Evolutionary conservation across 768 basidiomycete genomes (phyloP).

Genomic region (Rhizopogon sp.): DNA sequence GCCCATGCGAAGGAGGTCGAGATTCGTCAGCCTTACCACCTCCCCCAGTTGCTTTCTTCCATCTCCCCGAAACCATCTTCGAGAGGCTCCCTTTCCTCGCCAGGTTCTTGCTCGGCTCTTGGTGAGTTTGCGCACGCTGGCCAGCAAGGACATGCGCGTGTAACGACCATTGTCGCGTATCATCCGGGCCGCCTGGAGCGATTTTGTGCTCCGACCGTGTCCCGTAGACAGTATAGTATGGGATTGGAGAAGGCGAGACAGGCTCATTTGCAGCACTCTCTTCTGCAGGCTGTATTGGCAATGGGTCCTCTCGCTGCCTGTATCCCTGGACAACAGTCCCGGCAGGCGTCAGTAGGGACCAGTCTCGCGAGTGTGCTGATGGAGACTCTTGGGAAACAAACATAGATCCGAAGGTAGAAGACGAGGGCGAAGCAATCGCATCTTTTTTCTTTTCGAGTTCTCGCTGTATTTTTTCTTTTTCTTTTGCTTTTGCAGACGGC

Average conservation of each 20-base stretch:
- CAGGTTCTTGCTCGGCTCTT: constrained; percentile 4
- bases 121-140: not conserved
- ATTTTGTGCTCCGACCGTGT: constrained; percentile 38
- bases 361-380: not conserved
- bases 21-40: constrained; percentile 17
- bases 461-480: not conserved
- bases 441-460: not conserved
- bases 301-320: constrained; percentile 26
- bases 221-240: constrained; percentile 58
- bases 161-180: constrained; percentile 15
- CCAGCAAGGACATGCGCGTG: constrained; percentile 3
- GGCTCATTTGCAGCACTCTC: constrained; percentile 18
- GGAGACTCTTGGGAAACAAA: not conserved
- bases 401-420: not conserved
- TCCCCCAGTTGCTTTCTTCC: constrained; percentile 20
- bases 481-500: constrained; percentile 21
- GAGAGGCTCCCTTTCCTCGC: constrained; percentile 17
- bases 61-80: constrained; percentile 32
- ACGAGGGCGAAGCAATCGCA: not conserved
- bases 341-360: constrained; percentile 39
- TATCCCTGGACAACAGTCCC: constrained; percentile 43
- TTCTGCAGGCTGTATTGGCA: constrained; percentile 8
- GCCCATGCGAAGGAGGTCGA: constrained; percentile 11
- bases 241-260: constrained; percentile 20
- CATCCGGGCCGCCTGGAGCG: constrained; percentile 39